phyloP scores from a whole-genome alignment of 768 basidiomycete genomes.

The Kondoa subrosea region DNA sequence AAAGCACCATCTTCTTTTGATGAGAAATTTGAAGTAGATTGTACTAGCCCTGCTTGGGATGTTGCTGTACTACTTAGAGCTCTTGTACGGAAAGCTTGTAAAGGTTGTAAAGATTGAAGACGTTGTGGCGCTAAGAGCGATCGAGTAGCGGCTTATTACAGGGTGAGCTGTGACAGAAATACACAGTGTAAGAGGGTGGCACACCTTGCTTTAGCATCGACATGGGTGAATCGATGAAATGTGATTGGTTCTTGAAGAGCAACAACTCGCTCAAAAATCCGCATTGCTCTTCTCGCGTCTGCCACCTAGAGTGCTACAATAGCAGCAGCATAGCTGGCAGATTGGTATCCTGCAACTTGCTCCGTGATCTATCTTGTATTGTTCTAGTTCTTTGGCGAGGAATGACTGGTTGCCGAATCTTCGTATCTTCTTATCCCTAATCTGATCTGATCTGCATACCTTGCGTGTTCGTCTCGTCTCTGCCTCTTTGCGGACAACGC shows the following conservation, averaged over 20 bases:
- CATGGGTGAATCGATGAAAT: not conserved
- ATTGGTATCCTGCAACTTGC: no score
- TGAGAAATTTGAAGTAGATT: not conserved
- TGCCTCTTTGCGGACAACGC: no score
- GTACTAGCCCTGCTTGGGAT: not conserved
- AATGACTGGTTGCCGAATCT: no score
- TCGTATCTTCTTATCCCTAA: no score
- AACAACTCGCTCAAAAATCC: not conserved
- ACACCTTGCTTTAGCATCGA: not conserved
- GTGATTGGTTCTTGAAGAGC: not conserved
- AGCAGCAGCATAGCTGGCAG: not conserved
- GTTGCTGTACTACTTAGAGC: not conserved
- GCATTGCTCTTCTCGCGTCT: not conserved
- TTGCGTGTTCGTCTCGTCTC: no score
- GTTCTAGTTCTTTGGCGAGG: no score
- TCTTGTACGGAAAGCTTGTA: not conserved
- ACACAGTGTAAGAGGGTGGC: not conserved
- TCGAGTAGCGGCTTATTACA: no score
- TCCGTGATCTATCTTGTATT: no score
- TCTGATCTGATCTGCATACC: no score
- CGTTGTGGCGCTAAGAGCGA: not conserved
- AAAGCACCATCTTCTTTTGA: constrained; percentile 9
- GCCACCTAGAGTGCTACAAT: no score
- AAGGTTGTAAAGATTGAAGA: not conserved
- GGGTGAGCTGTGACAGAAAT: not conserved